These are phyloP conservation scores for Pestalotiopsis sp. DNA, from an alignment of 2,329 filamentous ascomycete species.

Conservation along the genomic window DNA sequence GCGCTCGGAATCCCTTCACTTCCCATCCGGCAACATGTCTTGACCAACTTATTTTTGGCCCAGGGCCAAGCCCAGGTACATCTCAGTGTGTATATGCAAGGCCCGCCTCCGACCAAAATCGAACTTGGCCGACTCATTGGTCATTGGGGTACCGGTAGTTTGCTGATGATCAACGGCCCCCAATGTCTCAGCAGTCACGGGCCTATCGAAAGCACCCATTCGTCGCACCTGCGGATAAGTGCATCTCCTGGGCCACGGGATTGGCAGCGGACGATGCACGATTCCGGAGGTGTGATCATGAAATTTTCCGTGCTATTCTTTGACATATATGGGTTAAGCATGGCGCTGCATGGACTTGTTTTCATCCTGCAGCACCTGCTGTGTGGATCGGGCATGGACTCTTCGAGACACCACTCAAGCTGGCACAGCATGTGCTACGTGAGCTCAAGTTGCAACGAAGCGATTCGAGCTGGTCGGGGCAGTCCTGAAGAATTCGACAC, in stretches of 20 bases:
- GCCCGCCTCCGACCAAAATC: neutral
- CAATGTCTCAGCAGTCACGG: conserved; percentile 2
- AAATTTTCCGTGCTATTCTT: neutral
- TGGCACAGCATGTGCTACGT: neutral
- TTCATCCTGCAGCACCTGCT: neutral
- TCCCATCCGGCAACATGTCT: neutral
- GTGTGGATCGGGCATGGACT: neutral
- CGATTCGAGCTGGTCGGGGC: neutral
- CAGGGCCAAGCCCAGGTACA: neutral
- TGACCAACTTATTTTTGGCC: neutral
- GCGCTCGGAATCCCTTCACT: neutral
- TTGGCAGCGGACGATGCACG: conserved; percentile 1
- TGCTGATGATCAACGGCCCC: conserved; percentile 4
- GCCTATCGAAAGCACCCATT: neutral
- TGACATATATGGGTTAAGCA: neutral
- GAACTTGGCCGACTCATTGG: neutral
- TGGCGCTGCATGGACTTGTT: neutral
- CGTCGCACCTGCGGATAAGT: neutral
- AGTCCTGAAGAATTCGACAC: neutral
- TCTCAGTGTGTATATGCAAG: neutral
- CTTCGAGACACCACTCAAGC: neutral
- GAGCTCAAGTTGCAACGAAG: neutral
- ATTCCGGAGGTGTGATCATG: neutral
- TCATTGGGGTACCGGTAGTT: neutral
- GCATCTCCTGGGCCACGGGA: neutral